phyloP scores from a whole-genome alignment of 495 filamentous ascomycete species.

The Penicillium bialowiezense region DNA sequence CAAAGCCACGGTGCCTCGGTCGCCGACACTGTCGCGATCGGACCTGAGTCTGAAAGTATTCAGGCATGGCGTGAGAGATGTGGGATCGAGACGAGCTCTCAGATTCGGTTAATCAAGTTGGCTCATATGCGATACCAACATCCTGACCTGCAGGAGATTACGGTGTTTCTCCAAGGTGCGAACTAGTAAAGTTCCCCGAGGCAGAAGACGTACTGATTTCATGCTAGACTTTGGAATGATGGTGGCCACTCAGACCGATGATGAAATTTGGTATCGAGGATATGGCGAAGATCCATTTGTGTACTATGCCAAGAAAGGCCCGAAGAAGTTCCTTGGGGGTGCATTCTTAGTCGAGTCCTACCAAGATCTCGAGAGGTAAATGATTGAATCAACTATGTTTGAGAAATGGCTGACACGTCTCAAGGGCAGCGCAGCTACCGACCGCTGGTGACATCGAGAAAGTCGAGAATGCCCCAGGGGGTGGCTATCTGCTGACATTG shows the following conservation, averaged over 20 bases:
- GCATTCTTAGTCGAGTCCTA: constrained; percentile 55
- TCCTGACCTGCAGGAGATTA: constrained; percentile 42
- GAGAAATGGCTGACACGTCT: not conserved
- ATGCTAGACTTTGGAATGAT: constrained; percentile 55
- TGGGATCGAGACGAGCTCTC: constrained; percentile 30
- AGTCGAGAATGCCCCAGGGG: constrained; percentile 29
- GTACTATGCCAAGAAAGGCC: constrained; percentile 45
- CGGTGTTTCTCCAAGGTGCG: constrained; percentile 31
- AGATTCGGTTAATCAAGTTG: constrained; percentile 40
- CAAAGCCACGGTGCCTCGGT: constrained; percentile 38
- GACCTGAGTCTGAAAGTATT: constrained; percentile 25
- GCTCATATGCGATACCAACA: constrained; percentile 52
- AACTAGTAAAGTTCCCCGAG: not conserved
- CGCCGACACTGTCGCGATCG: constrained; percentile 35
- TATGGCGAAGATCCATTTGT: constrained; percentile 61
- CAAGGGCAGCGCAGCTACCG: constrained; percentile 24
- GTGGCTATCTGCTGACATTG: constrained; percentile 29
- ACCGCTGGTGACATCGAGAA: constrained; percentile 25
- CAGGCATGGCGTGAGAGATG: constrained; percentile 33
- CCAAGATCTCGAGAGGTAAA: constrained; percentile 48
- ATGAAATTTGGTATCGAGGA: constrained; percentile 56
- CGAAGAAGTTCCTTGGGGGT: constrained; percentile 53
- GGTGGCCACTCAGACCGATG: constrained; percentile 38
- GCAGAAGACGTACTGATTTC: not conserved
- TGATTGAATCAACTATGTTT: no score